Conservation (phyloP, 768 basidiomycete species). For the Lentinus brumalis region DNA sequence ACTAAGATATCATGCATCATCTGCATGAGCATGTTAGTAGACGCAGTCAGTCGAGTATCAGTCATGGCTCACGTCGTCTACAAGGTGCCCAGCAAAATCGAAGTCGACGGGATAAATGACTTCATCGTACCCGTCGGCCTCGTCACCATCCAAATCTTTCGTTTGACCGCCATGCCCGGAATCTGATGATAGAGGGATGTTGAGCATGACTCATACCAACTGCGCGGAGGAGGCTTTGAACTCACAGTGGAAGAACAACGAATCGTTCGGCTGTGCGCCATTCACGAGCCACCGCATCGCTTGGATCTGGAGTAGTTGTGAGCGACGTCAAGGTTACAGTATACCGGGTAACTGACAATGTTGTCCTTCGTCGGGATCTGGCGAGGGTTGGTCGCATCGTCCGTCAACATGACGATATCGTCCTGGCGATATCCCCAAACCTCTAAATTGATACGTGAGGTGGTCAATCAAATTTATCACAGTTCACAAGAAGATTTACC, state of each 20-base stretch:
- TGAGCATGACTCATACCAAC: background rate
- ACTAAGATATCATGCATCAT: constrained; percentile 49
- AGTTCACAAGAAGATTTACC: constrained; percentile 3
- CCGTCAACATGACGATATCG: constrained; percentile 61
- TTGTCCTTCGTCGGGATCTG: constrained; percentile 54
- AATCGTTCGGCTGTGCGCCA: constrained; percentile 55
- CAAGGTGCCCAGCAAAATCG: constrained; percentile 71
- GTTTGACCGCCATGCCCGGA: constrained; percentile 97
- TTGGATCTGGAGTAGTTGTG: constrained; percentile 32
- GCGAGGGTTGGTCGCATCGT: constrained; percentile 46
- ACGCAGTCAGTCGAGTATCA: background rate
- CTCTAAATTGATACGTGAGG: constrained; percentile 24
- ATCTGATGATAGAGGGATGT: constrained; percentile 50
- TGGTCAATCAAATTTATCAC: background rate
- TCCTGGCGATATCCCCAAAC: constrained; percentile 50
- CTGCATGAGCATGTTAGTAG: constrained; percentile 24
- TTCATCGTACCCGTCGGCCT: constrained; percentile 81
- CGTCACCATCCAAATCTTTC: constrained; percentile 74
- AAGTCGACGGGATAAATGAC: constrained; percentile 92
- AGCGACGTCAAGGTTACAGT: background rate
- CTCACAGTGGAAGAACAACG: constrained; percentile 55
- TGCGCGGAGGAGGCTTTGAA: background rate
- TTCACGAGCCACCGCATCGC: constrained; percentile 63
- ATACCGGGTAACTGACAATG: constrained; percentile 37
- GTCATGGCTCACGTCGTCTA: constrained; percentile 62